Conservation (phyloP, 768 basidiomycete genomes). For the Mycena indigotica region DNA sequence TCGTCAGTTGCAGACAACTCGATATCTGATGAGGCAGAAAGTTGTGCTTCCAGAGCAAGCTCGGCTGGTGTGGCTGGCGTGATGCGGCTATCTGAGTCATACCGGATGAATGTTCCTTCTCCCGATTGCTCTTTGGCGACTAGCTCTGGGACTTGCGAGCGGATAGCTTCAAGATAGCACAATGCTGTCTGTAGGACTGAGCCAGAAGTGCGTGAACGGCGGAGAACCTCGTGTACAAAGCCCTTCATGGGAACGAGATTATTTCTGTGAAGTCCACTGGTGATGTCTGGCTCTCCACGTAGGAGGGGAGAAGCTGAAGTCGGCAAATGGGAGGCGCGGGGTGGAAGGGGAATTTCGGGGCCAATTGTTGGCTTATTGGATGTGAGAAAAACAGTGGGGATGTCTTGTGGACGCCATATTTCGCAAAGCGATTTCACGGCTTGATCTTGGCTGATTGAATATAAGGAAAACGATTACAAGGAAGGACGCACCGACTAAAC, state of each 20-base stretch:
- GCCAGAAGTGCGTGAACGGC: conserved; percentile 83
- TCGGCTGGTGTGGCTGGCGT: conserved; percentile 45
- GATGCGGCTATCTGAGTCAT: conserved; percentile 46
- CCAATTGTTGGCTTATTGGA: conserved; percentile 33
- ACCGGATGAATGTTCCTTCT: conserved; percentile 42
- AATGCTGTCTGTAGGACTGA: conserved; percentile 84
- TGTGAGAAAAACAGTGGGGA: conserved; percentile 59
- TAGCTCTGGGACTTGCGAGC: conserved; percentile 67
- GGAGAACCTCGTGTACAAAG: conserved; percentile 88
- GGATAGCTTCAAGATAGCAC: conserved; percentile 86
- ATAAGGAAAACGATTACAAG: not conserved
- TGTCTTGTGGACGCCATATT: conserved; percentile 79
- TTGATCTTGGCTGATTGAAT: conserved; percentile 57
- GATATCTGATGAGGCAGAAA: conserved; percentile 20
- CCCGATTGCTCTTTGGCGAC: conserved; percentile 51
- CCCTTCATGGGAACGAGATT: conserved; percentile 63
- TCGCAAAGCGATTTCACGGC: conserved; percentile 76
- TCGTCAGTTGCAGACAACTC: conserved; percentile 19
- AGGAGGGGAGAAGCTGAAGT: conserved; percentile 55
- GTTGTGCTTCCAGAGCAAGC: conserved; percentile 42
- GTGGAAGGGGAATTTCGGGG: conserved; percentile 15
- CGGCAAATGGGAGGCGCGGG: conserved; percentile 47
- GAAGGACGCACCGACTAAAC: conserved; percentile 66
- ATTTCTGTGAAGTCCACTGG: conserved; percentile 27
- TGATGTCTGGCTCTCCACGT: conserved; percentile 23